Evolutionary conservation across 306 rosid species (phyloP).

Genomic region (Inga laurina): DNA sequence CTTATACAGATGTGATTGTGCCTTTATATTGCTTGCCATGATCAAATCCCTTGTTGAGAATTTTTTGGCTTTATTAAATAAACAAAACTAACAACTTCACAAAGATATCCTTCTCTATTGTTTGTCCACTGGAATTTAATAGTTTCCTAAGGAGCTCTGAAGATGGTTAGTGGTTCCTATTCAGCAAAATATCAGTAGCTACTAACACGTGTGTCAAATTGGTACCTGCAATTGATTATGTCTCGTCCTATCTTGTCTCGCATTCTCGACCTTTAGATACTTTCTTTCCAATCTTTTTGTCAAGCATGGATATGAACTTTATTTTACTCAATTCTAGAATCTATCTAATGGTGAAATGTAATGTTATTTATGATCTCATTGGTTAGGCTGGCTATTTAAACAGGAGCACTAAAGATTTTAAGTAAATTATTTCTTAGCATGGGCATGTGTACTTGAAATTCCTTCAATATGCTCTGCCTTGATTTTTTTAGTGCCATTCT

Average conservation of each 20-base stretch:
- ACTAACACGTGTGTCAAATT: background rate
- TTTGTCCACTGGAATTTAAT: slow-evolving; percentile 4
- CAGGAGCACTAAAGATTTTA: background rate
- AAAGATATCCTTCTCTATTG: slow-evolving; percentile 3
- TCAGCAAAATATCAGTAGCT: background rate
- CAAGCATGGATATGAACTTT: background rate
- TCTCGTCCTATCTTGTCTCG: background rate
- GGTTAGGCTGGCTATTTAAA: background rate
- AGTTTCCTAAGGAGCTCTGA: background rate
- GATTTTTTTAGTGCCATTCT: slow-evolving; percentile 19
- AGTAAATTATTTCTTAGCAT: background rate
- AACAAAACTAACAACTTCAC: background rate
- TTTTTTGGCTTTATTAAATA: slow-evolving; percentile 24
- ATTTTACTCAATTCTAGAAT: background rate
- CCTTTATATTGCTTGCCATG: background rate
- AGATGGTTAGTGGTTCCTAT: background rate
- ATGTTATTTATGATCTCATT: background rate
- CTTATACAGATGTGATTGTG: slow-evolving; percentile 20
- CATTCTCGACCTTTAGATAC: background rate
- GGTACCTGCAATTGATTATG: background rate
- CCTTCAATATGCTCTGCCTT: slow-evolving; percentile 11
- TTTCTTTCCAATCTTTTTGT: background rate
- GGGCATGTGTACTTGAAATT: slow-evolving; percentile 21
- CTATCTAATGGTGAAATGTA: background rate
- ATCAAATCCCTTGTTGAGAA: slow-evolving; percentile 23